These are phyloP conservation scores for Arthroderma sp. DNA, from an alignment of 2,329 filamentous ascomycete genomes.

Conservation along the genomic window DNA sequence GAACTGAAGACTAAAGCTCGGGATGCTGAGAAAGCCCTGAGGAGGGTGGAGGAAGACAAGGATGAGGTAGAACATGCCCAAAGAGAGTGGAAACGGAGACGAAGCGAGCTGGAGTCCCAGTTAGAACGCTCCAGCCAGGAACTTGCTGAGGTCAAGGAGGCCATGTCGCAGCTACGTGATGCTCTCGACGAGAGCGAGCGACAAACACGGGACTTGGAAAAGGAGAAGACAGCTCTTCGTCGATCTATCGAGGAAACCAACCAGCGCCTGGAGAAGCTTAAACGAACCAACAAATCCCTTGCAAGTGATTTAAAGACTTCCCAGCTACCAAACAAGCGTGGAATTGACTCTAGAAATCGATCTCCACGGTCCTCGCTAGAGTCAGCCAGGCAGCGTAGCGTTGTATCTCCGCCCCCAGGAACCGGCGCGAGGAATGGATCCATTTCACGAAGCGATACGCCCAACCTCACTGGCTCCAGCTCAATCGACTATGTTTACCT, in stretches of 20 bases:
- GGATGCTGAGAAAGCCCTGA: slow-evolving; percentile 68
- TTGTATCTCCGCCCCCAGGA: slow-evolving; percentile 9
- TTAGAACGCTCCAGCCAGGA: slow-evolving; percentile 61
- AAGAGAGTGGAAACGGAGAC: slow-evolving; percentile 59
- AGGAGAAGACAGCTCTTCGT: slow-evolving; percentile 63
- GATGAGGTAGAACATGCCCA: slow-evolving; percentile 65
- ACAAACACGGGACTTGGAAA: slow-evolving; percentile 71
- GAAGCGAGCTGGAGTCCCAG: slow-evolving; percentile 62
- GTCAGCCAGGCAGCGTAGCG: slow-evolving; percentile 34
- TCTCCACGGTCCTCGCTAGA: slow-evolving; percentile 51
- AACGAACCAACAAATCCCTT: slow-evolving; percentile 53
- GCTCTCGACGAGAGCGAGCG: slow-evolving; percentile 79
- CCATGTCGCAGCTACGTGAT: slow-evolving; percentile 65
- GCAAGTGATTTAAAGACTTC: slow-evolving; percentile 44
- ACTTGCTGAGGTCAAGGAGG: slow-evolving; percentile 59
- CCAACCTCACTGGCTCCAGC: slow-evolving; percentile 20
- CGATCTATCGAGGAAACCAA: slow-evolving; percentile 67
- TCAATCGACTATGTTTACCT: slow-evolving; percentile 51
- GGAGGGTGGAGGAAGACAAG: slow-evolving; percentile 58
- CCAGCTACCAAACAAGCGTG: slow-evolving; percentile 18
- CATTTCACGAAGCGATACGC: slow-evolving; percentile 27
- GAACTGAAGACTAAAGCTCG: slow-evolving; percentile 68
- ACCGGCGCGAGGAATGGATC: slow-evolving; percentile 19
- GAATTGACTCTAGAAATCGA: slow-evolving; percentile 35
- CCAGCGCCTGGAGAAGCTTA: slow-evolving; percentile 63